Base-by-base conservation (phyloP, 148 eudicot species). In the Rhododendron henanense region DNA sequence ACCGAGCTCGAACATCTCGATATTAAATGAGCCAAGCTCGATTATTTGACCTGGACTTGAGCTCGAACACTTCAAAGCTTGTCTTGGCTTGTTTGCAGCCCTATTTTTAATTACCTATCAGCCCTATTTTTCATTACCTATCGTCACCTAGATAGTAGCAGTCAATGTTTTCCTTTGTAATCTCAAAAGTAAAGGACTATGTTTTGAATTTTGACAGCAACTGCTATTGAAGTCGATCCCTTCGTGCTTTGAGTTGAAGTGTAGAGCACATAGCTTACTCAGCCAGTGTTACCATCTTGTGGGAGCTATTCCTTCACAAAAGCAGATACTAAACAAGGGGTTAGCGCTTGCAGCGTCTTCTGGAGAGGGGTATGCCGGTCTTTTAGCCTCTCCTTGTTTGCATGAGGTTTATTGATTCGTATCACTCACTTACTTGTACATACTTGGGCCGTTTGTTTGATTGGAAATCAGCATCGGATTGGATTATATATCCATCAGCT, bases 201-300 rank as follows among this genome's bases (percentile, higher is more conserved):
- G 4, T 83, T 31, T 25, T 76, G 77, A 41, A 74, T 28, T 82
- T 75, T 39, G 78, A 59, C 98, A 96, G 99, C 98, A 97, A 94
- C 87, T 97, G 81, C 92, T 97, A 59, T 89, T 97, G 92, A 97
- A 94, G 90, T 92, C 98, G 8, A 95, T 97, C 71, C 98, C 99
- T n/a, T 94, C 99, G 2, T 95, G 96, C 91, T 95, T 97, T 87
- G 98, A 97, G 89, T 86, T 97, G 89, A 97, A 97, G 90, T 95
- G 95, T 86, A 93, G 98, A 91, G 93, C 96, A 33, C 94, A 88
- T 88, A 95, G 98, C 91, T 88, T 97, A 71, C 91, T 97, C 69
- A 91, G 96, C 89, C 99, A 95, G 87, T 95, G 99, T 87, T 95
- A 97, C 86, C 98, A 95, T 91, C 98, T 97, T 18, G 93, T 95